Conservation (phyloP, 306 rosid species). For the Adenanthera pavonina region DNA sequence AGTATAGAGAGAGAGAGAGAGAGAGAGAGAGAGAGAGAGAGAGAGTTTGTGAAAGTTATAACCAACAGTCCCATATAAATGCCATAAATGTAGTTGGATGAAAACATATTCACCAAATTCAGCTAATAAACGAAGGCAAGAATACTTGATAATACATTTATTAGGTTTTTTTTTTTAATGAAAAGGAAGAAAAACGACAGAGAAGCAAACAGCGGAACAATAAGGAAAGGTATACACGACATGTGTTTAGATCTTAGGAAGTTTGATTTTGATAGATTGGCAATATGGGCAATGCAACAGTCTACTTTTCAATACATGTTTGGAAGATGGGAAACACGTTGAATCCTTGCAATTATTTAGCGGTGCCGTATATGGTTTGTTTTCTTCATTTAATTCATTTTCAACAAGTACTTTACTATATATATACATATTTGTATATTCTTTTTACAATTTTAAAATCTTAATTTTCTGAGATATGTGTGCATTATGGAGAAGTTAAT, state of each 20-base stretch:
- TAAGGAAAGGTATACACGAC: slow-evolving; percentile 24
- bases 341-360: slow-evolving; percentile 10
- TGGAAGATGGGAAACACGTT: slow-evolving; percentile 48
- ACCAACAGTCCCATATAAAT: too few species aligned
- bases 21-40: too few species aligned
- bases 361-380: slow-evolving; percentile 36
- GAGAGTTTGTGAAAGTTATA: too few species aligned
- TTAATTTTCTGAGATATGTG: too few species aligned
- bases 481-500: too few species aligned
- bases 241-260: slow-evolving; percentile 27
- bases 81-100: too few species aligned
- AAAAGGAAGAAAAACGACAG: slow-evolving; percentile 6
- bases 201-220: background rate
- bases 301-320: slow-evolving; percentile 46
- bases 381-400: background rate
- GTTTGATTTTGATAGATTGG: slow-evolving; percentile 30
- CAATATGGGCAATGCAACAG: slow-evolving; percentile 19
- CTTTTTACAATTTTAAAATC: too few species aligned
- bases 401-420: background rate
- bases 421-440: background rate
- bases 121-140: background rate
- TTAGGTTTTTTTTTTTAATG: background rate
- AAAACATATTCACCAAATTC: too few species aligned
- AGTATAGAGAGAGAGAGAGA: too few species aligned
- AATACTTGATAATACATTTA: background rate